Base-by-base conservation (phyloP, 345 rosid genomes). In the Dipteronia sinensis region DNA sequence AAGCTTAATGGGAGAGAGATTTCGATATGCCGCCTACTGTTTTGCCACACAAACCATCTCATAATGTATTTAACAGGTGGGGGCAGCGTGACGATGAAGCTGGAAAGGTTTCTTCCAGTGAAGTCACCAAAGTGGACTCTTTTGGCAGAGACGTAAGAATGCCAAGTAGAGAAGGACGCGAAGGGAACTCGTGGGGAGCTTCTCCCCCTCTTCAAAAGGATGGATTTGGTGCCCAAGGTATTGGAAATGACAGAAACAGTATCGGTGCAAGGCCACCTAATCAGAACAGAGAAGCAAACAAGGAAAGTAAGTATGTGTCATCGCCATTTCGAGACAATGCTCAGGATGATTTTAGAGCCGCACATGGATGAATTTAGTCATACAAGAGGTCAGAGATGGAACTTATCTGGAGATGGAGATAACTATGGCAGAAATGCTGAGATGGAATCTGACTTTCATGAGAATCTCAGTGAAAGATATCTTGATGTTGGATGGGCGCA, bases 401-500 rank as follows among this genome's bases (percentile, higher is more conserved):
- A 90, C 82, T 80, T 84, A 75, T 83, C 88, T 71, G 92, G 89
- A 23, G 92, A 87, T 77, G 97, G 87, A 76, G 93, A 91, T 85
- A 84, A 79, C 76, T 87, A 84, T 85, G 80, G 82, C 70, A 90
- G 88, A 82, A 90, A 83, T 67, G 34, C 76, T 67, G 98, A 91
- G 67, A 72, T 92, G 73, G 97, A 84, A 75, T 72, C 95, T 74
- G 97, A 90, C 69, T 88, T 91, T 82, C 89, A 83, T 64, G 98
- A 90, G 80, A 88, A 82, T 79, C 64, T 88, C 75, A 85, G 85
- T 73, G 94, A 90, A 75, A 89, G 88, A 61, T 92, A 82, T 85
- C 91, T 87, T 75, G 95, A 92, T 78, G 80, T 80, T 13, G 89
- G 87, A 40, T 91, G 95, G 99, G 93, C 87, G 17, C 92, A 89